These are phyloP conservation scores for Kwoniella botswanensis DNA, from an alignment of 768 basidiomycete species.

Conservation along the genomic window DNA sequence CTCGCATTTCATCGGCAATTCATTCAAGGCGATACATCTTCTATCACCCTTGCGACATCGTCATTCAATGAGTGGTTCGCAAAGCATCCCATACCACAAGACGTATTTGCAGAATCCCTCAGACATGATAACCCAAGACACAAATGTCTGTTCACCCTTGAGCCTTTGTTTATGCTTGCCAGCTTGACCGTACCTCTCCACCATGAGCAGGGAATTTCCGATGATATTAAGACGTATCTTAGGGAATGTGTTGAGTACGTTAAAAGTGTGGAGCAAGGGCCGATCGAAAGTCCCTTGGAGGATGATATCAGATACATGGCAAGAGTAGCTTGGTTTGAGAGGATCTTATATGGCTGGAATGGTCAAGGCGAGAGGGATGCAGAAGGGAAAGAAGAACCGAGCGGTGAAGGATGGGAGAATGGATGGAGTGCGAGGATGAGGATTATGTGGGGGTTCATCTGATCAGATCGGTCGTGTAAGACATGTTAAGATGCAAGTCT, in stretches of 20 bases:
- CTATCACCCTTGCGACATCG: not conserved
- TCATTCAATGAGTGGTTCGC: not conserved
- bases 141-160: conserved; percentile 5
- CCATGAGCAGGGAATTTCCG: not conserved
- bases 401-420: conserved; percentile 11
- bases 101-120: not conserved
- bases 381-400: not conserved
- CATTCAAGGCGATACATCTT: not conserved
- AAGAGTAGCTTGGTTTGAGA: conserved; percentile 13
- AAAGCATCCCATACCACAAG: not conserved
- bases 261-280: not conserved
- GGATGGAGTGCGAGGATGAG: conserved; percentile 19
- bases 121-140: conserved; percentile 5
- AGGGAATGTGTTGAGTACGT: not conserved
- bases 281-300: conserved; percentile 5
- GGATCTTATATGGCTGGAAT: conserved; percentile 1
- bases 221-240: not conserved
- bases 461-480: not conserved
- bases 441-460: conserved; percentile 18
- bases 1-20: not conserved
- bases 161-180: conserved; percentile 5
- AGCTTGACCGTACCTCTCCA: not conserved
- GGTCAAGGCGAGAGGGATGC: not conserved
- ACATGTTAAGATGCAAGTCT: no score
- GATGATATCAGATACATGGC: conserved; percentile 11